Evolutionary conservation across 202 grass and related monocot species (phyloP).

Genomic region (Setaria viridis): DNA sequence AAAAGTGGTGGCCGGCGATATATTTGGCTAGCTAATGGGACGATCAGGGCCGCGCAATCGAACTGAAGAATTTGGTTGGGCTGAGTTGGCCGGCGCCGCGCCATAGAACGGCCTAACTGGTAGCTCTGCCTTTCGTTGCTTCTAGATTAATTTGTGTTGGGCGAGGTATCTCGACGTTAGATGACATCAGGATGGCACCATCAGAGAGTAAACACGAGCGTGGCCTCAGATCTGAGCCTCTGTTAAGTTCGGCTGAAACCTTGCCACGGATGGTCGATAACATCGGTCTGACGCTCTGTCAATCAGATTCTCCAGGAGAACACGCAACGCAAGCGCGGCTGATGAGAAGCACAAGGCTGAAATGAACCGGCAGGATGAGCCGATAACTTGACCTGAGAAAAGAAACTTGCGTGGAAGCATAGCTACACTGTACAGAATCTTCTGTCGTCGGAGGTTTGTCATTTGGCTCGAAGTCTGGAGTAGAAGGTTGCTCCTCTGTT

Average conservation of each 20-base stretch:
- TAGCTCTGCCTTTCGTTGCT: constrained; percentile 1
- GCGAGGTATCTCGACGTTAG: neutral
- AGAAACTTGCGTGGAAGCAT: neutral
- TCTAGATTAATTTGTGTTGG: constrained; percentile 19
- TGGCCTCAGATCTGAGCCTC: neutral
- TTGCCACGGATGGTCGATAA: neutral
- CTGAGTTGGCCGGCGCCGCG: neutral
- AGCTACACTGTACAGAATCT: neutral
- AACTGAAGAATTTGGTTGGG: neutral
- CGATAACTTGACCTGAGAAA: neutral
- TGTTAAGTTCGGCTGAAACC: neutral
- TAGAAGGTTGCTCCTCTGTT: neutral
- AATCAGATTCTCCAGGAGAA: neutral
- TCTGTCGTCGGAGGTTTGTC: neutral
- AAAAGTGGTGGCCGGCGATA: neutral
- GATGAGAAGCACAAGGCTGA: neutral
- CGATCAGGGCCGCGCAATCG: constrained; percentile 12
- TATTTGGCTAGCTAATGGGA: constrained; percentile 16
- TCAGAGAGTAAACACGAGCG: neutral
- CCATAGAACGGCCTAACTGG: neutral
- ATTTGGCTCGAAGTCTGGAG: no score
- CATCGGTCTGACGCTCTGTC: no score
- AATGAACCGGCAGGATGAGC: neutral
- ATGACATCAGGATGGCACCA: neutral
- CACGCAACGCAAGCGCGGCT: neutral